Percentiles rank a stretch among this genome's conserved stretches.
Conservation (phyloP, 129 eudicot species). For the Centaurea solstitialis region DNA sequence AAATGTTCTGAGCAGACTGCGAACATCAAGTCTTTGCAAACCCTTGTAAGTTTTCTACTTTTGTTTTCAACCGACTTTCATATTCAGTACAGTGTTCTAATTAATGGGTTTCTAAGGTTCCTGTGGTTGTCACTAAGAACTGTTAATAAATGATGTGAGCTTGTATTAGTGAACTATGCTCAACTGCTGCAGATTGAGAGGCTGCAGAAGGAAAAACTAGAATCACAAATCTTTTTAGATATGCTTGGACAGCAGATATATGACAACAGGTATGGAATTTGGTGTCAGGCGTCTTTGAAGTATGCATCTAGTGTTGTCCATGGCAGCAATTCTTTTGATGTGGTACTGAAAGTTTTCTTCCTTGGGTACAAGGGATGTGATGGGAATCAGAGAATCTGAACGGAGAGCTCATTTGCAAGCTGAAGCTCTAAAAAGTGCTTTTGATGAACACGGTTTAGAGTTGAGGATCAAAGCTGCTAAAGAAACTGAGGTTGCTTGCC, state of each 20-base stretch:
- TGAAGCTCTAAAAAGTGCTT: slow-evolving; percentile 57
- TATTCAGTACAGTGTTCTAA: background rate
- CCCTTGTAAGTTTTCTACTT: slow-evolving; percentile 49
- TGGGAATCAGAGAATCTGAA: slow-evolving; percentile 86
- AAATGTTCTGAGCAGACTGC: slow-evolving; percentile 57
- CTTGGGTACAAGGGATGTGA: slow-evolving; percentile 45
- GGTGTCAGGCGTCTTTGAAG: background rate
- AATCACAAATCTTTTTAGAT: slow-evolving; percentile 72
- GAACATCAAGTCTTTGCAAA: slow-evolving; percentile 64
- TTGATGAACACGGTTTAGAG: slow-evolving; percentile 80
- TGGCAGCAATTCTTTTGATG: background rate
- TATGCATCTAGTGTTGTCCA: background rate
- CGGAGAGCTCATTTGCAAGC: slow-evolving; percentile 73
- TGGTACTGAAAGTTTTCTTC: background rate
- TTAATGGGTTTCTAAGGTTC: background rate
- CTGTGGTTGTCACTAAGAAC: background rate
- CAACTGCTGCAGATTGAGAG: slow-evolving; percentile 69
- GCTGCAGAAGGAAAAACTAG: slow-evolving; percentile 66
- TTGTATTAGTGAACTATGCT: slow-evolving; percentile 4
- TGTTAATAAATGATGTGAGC: background rate
- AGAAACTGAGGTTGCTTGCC: slow-evolving; percentile 94
- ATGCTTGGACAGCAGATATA: slow-evolving; percentile 77
- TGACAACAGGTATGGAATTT: slow-evolving; percentile 61
- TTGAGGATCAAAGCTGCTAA: slow-evolving; percentile 92
- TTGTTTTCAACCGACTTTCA: background rate